Evolutionary conservation across 2,329 filamentous ascomycete species (phyloP), one percentile per base, ranked within the genome.

Genomic region (Alternaria ventricosa): DNA sequence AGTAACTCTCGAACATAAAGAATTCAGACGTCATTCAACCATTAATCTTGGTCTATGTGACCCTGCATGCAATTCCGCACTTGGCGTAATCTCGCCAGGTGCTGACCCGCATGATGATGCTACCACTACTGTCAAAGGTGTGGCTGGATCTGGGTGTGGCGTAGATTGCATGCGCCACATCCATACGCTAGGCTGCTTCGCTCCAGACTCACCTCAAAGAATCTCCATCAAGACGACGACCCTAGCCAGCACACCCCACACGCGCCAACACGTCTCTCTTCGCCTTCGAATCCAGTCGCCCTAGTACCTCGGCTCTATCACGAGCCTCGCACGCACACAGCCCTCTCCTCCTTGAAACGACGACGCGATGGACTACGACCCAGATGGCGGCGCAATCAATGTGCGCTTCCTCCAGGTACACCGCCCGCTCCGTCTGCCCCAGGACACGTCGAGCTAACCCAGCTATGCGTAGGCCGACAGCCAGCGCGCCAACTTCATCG

Each of bases 401-500:
- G 76, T 79, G 72, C 77, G 77, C 73, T 78, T 80, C 70, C 66
- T 79, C 51, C 69, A 80, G 68, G 78, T 79, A 75, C 70, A 73
- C 65, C 57, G 63, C 68, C 67, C 65, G 64, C 67, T 67, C 65
- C 71, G 63, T 65, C 65, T 41, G 43, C 55, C 41, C 49, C 56
- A 12, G 47, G 53, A 51, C 47, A 30, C 5, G 25, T 58, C 30
- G 30, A 51, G 63, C 72, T 76, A 68, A 77, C 71, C 66, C 49
- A 62, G 65, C 65, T 56, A 57, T 63, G 54, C 55, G 33, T 59
- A 97, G 93, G 92, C 92, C 69, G 92, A 94, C 78, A 84, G 84
- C 67, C 88, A 90, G 73, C 90, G 92, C 75, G 94, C 97, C 79
- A 91, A 97, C 82, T 98, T 98, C 84, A 90, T 96, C 81, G 89